Percentiles rank a stretch among this genome's conserved stretches.
Conservation (phyloP, 768 basidiomycete species). For the Megacollybia marginata region DNA sequence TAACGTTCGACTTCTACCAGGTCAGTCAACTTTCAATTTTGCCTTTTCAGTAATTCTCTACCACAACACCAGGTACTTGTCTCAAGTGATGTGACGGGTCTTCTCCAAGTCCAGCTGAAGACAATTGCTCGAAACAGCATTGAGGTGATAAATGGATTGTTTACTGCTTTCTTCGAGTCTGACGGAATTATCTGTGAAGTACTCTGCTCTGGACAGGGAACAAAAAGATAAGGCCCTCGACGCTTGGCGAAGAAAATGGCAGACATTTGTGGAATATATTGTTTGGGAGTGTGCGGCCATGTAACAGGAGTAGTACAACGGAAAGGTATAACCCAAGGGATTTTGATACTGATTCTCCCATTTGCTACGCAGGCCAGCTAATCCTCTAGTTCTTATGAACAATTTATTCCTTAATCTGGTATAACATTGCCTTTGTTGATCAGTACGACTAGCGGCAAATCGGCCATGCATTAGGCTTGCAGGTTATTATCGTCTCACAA, state of each 20-base stretch:
- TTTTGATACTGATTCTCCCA: too few species aligned
- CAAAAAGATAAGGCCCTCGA: background rate
- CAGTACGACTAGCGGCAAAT: too few species aligned
- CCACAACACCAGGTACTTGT: slow-evolving; percentile 42
- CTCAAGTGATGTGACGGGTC: slow-evolving; percentile 57
- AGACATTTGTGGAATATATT: background rate
- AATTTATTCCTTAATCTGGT: too few species aligned
- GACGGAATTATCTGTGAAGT: background rate
- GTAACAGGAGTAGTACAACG: too few species aligned
- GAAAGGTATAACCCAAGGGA: too few species aligned
- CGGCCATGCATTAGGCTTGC: too few species aligned
- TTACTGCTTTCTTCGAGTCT: background rate
- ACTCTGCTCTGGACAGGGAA: background rate
- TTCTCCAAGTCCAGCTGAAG: slow-evolving; percentile 55
- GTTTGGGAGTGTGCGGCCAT: background rate
- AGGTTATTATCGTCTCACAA: too few species aligned
- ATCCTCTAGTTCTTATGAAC: too few species aligned
- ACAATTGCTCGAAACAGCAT: slow-evolving; percentile 62
- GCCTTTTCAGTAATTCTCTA: background rate
- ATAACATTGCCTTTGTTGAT: too few species aligned
- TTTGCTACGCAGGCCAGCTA: too few species aligned
- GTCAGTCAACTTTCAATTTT: slow-evolving; percentile 21
- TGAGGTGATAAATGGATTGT: slow-evolving; percentile 1
- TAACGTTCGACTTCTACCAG: slow-evolving; percentile 76
- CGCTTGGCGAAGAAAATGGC: background rate